phyloP scores from a whole-genome alignment of 1,284 basidiomycete species.

The Cryptococcus sp. region DNA sequence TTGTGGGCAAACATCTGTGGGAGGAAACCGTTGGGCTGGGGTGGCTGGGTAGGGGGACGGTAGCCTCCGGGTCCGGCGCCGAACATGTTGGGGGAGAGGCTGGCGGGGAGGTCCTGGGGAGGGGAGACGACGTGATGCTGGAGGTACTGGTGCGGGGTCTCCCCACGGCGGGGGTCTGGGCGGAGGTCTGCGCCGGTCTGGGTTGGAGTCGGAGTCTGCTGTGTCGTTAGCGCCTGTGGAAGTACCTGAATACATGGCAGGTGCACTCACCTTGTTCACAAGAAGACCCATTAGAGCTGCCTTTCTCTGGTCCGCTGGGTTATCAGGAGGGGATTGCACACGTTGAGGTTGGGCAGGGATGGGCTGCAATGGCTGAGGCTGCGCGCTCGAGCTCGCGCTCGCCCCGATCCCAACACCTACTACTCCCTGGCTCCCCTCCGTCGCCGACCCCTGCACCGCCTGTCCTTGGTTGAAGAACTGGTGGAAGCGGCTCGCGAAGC shows the following conservation, averaged over 20 bases:
- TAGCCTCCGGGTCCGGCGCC: neutral
- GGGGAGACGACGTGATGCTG: neutral
- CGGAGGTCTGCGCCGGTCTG: neutral
- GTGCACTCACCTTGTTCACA: constrained; percentile 23
- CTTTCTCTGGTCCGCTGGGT: constrained; percentile 30
- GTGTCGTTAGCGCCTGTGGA: neutral
- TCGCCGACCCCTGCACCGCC: neutral
- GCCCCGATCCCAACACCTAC: constrained; percentile 1
- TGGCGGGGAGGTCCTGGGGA: neutral
- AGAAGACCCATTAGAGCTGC: constrained; percentile 43
- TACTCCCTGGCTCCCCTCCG: neutral
- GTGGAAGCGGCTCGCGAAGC: constrained; percentile 42
- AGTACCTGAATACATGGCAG: neutral
- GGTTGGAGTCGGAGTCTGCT: constrained; percentile 2
- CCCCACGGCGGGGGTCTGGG: neutral
- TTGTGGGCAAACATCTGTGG: constrained; percentile 15
- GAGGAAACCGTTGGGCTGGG: constrained; percentile 12
- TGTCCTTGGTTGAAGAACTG: constrained; percentile 32
- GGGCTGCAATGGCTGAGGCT: neutral
- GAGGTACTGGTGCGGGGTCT: neutral
- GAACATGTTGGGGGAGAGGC: constrained; percentile 6
- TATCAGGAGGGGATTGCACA: neutral
- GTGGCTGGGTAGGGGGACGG: neutral
- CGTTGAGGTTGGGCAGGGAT: too few species aligned
- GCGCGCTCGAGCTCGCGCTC: neutral